phyloP scores from a whole-genome alignment of 257 asterid species.

The Cordia subcordata region DNA sequence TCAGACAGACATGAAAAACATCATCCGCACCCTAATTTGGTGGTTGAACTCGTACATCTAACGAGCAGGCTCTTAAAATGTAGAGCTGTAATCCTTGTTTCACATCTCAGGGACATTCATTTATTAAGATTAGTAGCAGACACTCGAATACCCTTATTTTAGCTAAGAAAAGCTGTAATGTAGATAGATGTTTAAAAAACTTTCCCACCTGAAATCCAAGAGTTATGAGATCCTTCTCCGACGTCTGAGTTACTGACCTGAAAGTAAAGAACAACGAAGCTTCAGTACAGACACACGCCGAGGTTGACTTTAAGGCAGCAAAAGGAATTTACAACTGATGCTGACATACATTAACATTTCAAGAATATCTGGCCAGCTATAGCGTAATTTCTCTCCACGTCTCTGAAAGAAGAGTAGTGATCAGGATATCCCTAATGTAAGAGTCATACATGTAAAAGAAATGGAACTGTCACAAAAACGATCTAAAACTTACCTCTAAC shows the following conservation, averaged over 20 bases:
- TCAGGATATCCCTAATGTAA: slow-evolving; percentile 23
- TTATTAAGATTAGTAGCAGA: no score
- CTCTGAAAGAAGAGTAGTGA: slow-evolving; percentile 50
- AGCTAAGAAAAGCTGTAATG: no score
- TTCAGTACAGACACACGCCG: slow-evolving; percentile 12
- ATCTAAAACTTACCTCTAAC: slow-evolving; percentile 57
- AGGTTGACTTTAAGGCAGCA: neutral
- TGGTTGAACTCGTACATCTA: no score
- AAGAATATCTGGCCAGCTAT: slow-evolving; percentile 90
- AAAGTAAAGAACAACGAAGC: slow-evolving; percentile 18
- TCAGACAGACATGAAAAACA: neutral
- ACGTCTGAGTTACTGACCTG: slow-evolving; percentile 83
- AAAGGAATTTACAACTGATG: neutral
- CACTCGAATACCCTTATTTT: no score
- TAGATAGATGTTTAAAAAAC: neutral
- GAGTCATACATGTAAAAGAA: slow-evolving; percentile 9
- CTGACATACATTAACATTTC: slow-evolving; percentile 64
- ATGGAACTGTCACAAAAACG: slow-evolving; percentile 3
- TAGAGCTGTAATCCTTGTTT: no score
- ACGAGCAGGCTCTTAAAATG: no score
- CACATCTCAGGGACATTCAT: no score
- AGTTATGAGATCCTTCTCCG: slow-evolving; percentile 86
- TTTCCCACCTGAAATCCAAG: slow-evolving; percentile 94
- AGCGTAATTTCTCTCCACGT: slow-evolving; percentile 86
- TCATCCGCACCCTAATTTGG: no score